Evolutionary conservation across 148 eudicot species (phyloP), one percentile per base, ranked within the genome.

Genomic region (Chenopodium formosanum): DNA sequence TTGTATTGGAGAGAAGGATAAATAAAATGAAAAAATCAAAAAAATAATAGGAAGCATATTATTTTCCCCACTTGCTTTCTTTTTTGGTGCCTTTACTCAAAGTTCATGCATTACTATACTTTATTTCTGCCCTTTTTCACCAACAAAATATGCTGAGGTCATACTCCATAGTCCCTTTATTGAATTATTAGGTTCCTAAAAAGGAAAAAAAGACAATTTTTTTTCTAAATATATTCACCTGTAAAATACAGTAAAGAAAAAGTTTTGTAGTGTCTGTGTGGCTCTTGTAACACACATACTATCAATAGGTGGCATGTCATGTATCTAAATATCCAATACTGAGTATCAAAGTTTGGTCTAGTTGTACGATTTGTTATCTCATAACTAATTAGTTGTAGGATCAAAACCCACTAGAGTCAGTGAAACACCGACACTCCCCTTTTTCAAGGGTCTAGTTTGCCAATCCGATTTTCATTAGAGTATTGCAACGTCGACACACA

Each of bases 1-100:
- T 74, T 25, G 63, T 74, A 74, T 74, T 74, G 77, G 77, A 74
- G 77, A 74, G 63, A 50, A 68, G 58, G 31, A 58, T 9, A 37
- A 58, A n/a, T 53, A 32, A 56, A 75, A 52, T 71, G 60, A 71
- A 72, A 72, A 72, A 44, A 46, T 44, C 2, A 46, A n/a, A 72
- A 25, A 20, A 31, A 14, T 37, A 70, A 46, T 4, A 37, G 47
- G 53, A 46, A 46, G 53, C 46, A 46, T 34, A 72, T 72, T 34
- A 20, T 7, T 20, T 72, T 68, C 20, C 44, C 53, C 53, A 72
- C 75, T 70, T 34, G 9, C 50, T 72, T 72, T 72, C 29, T 10
- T 22, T 22, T 10, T 40, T 3, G 23, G n/a, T 44, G 7, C 31
- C 46, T 72, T 72, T 72, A 22, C 7, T 40, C 56, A 44, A 62